phyloP scores from a whole-genome alignment of 495 filamentous ascomycete species.

The Trichoderma asperelloides region DNA sequence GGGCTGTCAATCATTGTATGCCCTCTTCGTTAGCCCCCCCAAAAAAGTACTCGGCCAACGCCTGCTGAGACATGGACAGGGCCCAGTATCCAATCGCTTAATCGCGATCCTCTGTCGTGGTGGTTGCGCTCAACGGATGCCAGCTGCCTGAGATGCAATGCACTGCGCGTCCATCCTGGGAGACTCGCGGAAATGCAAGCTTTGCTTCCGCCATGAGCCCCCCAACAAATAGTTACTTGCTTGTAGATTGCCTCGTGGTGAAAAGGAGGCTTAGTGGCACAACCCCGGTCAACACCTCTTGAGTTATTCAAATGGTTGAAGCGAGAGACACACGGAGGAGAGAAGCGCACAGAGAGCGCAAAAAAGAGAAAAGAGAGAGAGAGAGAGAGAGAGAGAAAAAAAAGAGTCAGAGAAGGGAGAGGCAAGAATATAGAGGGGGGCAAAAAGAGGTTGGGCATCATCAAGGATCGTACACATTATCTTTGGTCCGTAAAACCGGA shows the following conservation, averaged over 20 bases:
- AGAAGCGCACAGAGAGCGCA: background rate
- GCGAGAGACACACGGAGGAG: background rate
- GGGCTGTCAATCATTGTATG: no score
- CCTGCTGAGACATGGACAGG: no score
- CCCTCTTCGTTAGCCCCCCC: no score
- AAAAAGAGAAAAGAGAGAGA: background rate
- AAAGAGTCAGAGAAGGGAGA: background rate
- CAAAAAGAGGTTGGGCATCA: background rate
- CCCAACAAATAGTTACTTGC: no score
- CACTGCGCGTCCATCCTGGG: background rate
- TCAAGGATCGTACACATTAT: conserved; percentile 7
- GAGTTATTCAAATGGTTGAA: background rate
- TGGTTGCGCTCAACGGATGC: no score
- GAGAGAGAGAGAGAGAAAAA: background rate
- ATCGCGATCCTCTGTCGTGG: no score
- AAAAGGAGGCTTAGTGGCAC: background rate
- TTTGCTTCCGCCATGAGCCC: background rate
- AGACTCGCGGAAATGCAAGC: background rate
- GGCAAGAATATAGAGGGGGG: no score
- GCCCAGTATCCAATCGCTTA: no score
- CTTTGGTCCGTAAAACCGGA: background rate
- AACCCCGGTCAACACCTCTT: background rate
- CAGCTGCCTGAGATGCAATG: background rate
- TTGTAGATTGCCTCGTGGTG: background rate
- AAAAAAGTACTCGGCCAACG: no score